Evolutionary conservation across 2,329 filamentous ascomycete genomes (phyloP), one percentile per base, ranked within the genome.

Genomic region (Phialophora chinensis): DNA sequence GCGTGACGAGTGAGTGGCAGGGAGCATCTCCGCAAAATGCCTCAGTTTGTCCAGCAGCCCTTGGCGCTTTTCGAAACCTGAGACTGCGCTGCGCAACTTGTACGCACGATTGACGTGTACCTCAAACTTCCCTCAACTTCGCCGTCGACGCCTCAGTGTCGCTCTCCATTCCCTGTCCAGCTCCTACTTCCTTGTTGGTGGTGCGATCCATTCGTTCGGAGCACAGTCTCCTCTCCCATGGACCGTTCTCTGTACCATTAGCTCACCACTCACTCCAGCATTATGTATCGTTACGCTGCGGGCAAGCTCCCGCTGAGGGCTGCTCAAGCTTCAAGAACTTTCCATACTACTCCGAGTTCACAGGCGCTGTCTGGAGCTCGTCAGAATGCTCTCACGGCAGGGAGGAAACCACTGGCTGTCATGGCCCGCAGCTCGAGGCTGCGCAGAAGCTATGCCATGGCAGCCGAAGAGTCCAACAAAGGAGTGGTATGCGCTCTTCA

Each of bases 401-500:
- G 76, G 53, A 75, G 79, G 66, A 79, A 79, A 67, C 79, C 80
- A 71, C 73, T 83, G 59, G 79, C 81, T 63, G 68, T 82, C 58
- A 74, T 80, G 67, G 75, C 77, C 66, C 75, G 74, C 49, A 71
- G 73, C 64, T 75, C 73, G 71, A 75, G 73, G 75, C 78, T 69
- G 72, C 80, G 79, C 71, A 83, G 87, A 71, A 76, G 76, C 67
- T 89, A 90, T 84, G 87, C 87, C 62, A 78, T 84, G 69, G 79
- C 86, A 65, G 83, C 84, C 4, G 85, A 87, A 77, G 85, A 87
- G 50, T 85, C 82, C 60, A 81, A 82, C 76, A 84, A 85, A 77
- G 86, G 87, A 73, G 87, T 89, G 76, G 86, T 87, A 82, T 79
- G 85, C 75, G 66, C 66, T 55, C 17, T 65, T 47, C 61, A 50